Percentiles rank a stretch among this genome's conserved stretches.
Evolutionary conservation across 78 protist species (phyloP).

Genomic region (Dictyostelium brefeldianum): DNA sequence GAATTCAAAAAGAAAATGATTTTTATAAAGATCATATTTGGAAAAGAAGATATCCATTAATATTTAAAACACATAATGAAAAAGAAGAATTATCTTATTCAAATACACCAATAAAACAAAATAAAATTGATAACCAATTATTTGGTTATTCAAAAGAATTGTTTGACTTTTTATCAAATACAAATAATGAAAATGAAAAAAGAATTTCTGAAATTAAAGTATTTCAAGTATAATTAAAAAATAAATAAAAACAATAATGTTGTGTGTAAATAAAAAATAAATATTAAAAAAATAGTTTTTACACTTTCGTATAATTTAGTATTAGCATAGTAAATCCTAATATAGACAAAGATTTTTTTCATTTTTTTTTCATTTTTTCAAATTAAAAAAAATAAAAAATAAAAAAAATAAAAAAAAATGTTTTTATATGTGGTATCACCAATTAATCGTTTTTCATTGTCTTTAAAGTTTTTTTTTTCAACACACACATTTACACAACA

Average conservation of each 20-base stretch:
- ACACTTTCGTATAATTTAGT: too few relatives aligned
- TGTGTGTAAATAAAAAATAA: too few relatives aligned
- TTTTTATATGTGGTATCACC: too few relatives aligned
- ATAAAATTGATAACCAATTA: not conserved
- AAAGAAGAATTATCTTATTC: not conserved
- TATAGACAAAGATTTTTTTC: not conserved
- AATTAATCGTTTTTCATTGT: too few relatives aligned
- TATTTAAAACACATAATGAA: not conserved
- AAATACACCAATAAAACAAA: not conserved
- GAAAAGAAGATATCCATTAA: slow-evolving; percentile 9
- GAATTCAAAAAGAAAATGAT: not conserved
- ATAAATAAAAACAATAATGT: not conserved
- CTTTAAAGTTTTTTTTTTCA: too few relatives aligned
- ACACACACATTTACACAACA: too few relatives aligned
- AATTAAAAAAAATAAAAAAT: not conserved
- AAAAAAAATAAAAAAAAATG: not conserved
- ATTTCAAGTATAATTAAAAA: not conserved
- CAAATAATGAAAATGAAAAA: not conserved
- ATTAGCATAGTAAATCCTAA: too few relatives aligned
- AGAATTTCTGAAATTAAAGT: slow-evolving; percentile 9
- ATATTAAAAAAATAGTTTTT: too few relatives aligned
- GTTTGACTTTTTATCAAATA: not conserved
- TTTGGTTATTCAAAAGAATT: slow-evolving; percentile 11
- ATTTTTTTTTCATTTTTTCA: not conserved
- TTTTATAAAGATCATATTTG: slow-evolving; percentile 42